Evolutionary conservation across 2,329 filamentous ascomycete species (phyloP).

Genomic region (Pseudogymnoascus destructans): DNA sequence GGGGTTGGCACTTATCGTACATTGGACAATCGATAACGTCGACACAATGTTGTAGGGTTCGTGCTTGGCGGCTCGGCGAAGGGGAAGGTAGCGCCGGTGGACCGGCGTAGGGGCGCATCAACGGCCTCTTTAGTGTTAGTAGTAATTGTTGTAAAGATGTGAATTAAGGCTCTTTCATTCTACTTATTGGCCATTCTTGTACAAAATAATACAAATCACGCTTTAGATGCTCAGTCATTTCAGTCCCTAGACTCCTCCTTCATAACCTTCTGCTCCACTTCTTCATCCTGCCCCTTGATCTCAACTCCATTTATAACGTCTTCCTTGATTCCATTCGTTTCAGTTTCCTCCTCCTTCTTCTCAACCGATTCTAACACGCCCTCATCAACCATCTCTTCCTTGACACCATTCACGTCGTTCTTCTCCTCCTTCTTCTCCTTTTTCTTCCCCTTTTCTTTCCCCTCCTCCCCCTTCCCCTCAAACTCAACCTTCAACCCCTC

Average conservation of each 20-base stretch:
- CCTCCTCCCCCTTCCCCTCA: slow-evolving; percentile 22
- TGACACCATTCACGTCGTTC: background rate
- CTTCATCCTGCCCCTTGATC: background rate
- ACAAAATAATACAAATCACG: background rate
- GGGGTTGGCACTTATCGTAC: background rate
- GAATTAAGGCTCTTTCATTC: background rate
- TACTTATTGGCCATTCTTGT: background rate
- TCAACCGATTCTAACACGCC: background rate
- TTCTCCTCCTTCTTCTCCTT: slow-evolving; percentile 24
- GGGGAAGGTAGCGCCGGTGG: background rate
- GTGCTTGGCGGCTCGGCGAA: background rate
- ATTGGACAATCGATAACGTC: background rate
- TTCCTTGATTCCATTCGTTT: background rate
- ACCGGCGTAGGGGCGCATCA: background rate
- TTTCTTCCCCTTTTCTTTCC: slow-evolving; percentile 24
- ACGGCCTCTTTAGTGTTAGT: background rate
- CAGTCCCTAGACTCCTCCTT: background rate
- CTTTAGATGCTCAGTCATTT: background rate
- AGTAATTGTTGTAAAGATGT: background rate
- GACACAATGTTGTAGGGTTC: background rate
- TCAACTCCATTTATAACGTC: background rate
- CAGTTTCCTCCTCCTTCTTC: background rate
- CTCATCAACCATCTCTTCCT: background rate
- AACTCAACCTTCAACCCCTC: slow-evolving; percentile 22
- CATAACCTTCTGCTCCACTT: background rate